Evolutionary conservation across 495 filamentous ascomycete genomes (phyloP).

Genomic region (Lineolata rhizophorae): DNA sequence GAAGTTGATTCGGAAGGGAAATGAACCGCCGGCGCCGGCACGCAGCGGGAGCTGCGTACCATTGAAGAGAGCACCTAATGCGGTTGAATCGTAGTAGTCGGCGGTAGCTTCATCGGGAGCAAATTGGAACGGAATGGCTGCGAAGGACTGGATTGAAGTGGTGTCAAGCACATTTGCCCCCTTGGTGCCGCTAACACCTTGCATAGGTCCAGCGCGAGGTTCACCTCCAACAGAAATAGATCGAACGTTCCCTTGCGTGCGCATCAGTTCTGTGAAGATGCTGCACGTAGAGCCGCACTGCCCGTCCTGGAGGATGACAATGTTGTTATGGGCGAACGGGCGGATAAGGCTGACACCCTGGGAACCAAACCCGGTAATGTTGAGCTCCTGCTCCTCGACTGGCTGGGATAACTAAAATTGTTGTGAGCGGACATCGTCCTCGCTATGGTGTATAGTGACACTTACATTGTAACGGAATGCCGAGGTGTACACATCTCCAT

Average conservation of each 20-base stretch:
- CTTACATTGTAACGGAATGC: background rate
- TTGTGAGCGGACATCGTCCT: no score
- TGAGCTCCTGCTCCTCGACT: no score
- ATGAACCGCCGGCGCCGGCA: constrained; percentile 2
- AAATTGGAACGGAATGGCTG: no score
- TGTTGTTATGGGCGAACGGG: constrained; percentile 15
- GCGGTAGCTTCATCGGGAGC: constrained; percentile 1
- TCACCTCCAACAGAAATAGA: constrained; percentile 40
- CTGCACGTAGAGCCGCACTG: constrained; percentile 43
- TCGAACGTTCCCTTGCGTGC: constrained; percentile 30
- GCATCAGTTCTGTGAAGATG: constrained; percentile 33
- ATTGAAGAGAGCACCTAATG: constrained; percentile 2
- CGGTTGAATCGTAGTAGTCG: background rate
- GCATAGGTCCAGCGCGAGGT: constrained; percentile 30
- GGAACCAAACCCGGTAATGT: constrained; percentile 18
- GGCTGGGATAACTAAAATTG: no score
- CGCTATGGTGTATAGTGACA: no score
- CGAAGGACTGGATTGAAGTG: no score
- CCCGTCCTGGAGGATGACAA: constrained; percentile 26
- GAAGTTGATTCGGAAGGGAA: constrained; percentile 6
- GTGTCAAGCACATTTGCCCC: constrained; percentile 18
- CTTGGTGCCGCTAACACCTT: constrained; percentile 38
- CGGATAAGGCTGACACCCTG: constrained; percentile 17
- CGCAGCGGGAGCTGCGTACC: constrained; percentile 2
- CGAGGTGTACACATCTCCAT: constrained; percentile 8